Evolutionary conservation across 495 filamentous ascomycete species (phyloP), one percentile per base, ranked within the genome.

Genomic region (Staphylotrichum longicolle): DNA sequence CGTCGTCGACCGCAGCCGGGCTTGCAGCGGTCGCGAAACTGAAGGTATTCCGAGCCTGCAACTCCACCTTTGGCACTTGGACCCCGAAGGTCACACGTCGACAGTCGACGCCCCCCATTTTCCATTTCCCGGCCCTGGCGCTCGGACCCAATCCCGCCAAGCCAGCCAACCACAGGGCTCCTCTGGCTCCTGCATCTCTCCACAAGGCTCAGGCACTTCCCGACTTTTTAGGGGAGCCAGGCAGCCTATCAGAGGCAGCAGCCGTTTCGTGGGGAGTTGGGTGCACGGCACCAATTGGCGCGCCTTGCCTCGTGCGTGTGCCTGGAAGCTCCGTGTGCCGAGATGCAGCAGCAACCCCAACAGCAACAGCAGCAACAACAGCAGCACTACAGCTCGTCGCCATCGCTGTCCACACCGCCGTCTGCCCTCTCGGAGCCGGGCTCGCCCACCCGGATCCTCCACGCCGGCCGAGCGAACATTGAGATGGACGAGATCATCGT

Each of bases 21-120:
- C 57, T 68, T 57, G 63, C 64, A 65, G 63, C 68, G n/a, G 51
- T 37, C 39, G 32, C 48, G 10, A 15, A 54, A 54, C 54, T 76
- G 78, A 80, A 73, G 78, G 69, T 75, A 80, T 80, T 80, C 78
- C 61, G 68, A 74, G 60, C 46, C 48, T 41, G 48, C 48, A 60
- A 37, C 63, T 61, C 63, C 63, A 60, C 61, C 49, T 58, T 46
- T 49, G 20, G 30, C 60, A 56, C 14, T 32, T 32, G 40, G 39
- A 48, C 35, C 50, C 45, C 57, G 5, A 41, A 64, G 61, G 57
- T 60, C 52, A 42, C 39, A 54, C 54, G 15, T 37, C 39, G 20
- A 46, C 30, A n/a, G 15, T 37, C 39, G 20, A 46, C 30, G 30
- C 33, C 34, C 55, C 35, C 20, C 20, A 27, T 27, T 27, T 27